Base-by-base conservation (phyloP, 2,329 filamentous ascomycete genomes). In the Dryadomyces quercus-mongolicae region DNA sequence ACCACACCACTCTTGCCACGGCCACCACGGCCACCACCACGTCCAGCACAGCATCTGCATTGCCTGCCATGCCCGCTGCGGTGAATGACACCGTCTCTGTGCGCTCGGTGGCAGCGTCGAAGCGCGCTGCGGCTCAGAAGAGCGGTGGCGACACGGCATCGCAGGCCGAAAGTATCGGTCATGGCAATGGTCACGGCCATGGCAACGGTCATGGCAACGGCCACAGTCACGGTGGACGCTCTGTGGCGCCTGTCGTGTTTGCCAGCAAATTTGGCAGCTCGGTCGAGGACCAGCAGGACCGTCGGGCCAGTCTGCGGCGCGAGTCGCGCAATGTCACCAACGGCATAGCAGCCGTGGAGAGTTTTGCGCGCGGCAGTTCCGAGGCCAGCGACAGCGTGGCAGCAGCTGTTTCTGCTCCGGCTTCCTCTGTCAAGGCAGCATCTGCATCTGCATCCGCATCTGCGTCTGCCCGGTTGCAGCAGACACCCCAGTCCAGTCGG, bases 321-420 rank as follows among this genome's bases (percentile, higher is more conserved):
- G 60, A 59, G 45, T 62, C 66, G 51, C 62, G 62, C 46, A 55
- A 55, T 8, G 52, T 65, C 18, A 74, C 72, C 54, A 68, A 70
- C 60, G 63, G 64, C 49, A 62, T 65, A 55, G 59, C 58, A 25
- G 64, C 62, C 25, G 59, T 59, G 5, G 70, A 71, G 60, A 75
- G 72, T 60, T 70, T 68, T 49, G 60, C 72, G 18, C 69, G 71
- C 47, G 59, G 54, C 51, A 61, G 59, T 43, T 18, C 18, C 21
- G 45, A 8, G 7, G 10, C 12, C 44, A 38, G 18, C 38, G 40
- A 31, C 36, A 31, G 20, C 51, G 40, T 43, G n/a, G 31, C 38
- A 34, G 36, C 10, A 22, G 42, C 43, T n/a, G n/a, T n/a, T n/a
- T n/a, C n/a, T n/a, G n/a, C n/a, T n/a, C 15, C 8, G n/a, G 45